Conservation (phyloP, 2,329 filamentous ascomycete genomes). For the Pyrenochaeta sp. region DNA sequence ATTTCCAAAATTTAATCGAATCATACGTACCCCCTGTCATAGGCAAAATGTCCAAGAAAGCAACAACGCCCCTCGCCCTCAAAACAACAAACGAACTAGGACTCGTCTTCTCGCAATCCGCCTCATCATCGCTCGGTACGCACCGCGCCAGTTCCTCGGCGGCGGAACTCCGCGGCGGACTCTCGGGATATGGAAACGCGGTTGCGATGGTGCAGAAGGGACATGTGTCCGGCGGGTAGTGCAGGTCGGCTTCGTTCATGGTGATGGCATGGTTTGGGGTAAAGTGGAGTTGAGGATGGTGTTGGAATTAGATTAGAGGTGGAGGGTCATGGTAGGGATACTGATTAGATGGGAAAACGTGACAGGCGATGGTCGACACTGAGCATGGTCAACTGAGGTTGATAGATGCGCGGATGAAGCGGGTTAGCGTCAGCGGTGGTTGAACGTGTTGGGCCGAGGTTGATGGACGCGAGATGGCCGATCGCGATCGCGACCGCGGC, state of each 20-base stretch:
- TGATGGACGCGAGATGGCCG: constrained; percentile 5
- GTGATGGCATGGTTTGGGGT: constrained; percentile 1
- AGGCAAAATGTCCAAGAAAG: constrained; percentile 93
- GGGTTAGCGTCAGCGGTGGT: too few relatives aligned
- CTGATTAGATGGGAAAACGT: too few relatives aligned
- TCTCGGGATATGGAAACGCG: constrained; percentile 52
- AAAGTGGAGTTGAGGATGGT: too few relatives aligned
- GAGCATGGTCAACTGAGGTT: too few relatives aligned
- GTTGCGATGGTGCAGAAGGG: constrained; percentile 66
- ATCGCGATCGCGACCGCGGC: constrained; percentile 8
- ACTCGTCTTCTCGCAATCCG: constrained; percentile 39
- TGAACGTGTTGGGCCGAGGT: constrained; percentile 1
- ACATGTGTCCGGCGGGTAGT: constrained; percentile 56
- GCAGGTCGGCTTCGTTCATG: constrained; percentile 42
- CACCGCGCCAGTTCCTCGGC: constrained; percentile 20
- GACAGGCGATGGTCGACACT: too few relatives aligned
- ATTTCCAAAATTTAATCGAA: not conserved
- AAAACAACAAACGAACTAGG: constrained; percentile 69
- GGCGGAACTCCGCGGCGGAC: constrained; percentile 11
- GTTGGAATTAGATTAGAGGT: too few relatives aligned
- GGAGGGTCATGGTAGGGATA: too few relatives aligned
- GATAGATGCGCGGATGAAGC: constrained; percentile 3
- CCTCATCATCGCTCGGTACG: constrained; percentile 35
- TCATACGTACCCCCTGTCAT: constrained; percentile 68
- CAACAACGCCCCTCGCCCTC: constrained; percentile 77